Conservation (phyloP, 805 yeast genomes). For the Pichia californica region DNA sequence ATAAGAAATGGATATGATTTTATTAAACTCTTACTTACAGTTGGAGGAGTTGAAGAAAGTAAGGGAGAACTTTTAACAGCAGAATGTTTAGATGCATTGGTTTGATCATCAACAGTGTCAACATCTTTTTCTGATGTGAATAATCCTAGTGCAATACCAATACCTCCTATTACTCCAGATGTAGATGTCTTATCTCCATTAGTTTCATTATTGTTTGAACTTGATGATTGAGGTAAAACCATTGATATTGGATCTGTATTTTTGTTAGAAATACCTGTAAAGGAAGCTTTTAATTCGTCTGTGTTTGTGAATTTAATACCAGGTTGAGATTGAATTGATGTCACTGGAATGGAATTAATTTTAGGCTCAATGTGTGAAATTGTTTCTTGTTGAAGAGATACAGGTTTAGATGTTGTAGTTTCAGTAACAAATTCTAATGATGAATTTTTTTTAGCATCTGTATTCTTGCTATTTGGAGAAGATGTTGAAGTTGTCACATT, state of each 20-base stretch:
- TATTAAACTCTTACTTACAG: conserved; percentile 76
- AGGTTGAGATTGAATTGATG: conserved; percentile 17
- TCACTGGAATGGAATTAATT: conserved; percentile 9
- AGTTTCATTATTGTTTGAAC: neutral
- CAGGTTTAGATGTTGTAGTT: no score
- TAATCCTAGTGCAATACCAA: conserved; percentile 5
- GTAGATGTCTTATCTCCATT: neutral
- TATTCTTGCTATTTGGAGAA: neutral
- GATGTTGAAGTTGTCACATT: conserved; percentile 5
- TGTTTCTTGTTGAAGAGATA: neutral
- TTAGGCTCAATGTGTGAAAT: neutral
- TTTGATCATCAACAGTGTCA: neutral
- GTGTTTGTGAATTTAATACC: conserved; percentile 26
- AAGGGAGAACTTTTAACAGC: conserved; percentile 66
- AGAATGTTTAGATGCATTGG: conserved; percentile 1
- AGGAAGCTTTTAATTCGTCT: conserved; percentile 33
- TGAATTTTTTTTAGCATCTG: neutral
- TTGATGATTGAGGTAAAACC: conserved; percentile 9
- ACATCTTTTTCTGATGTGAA: neutral
- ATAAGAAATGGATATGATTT: conserved; percentile 80
- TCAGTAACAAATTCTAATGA: neutral
- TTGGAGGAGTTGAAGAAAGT: conserved; percentile 83
- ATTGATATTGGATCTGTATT: conserved; percentile 11
- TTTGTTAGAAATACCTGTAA: conserved; percentile 32
- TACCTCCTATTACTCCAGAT: conserved; percentile 4